A percentile compares a stretch with the other conserved stretches of the same genome.
phyloP scores from a whole-genome alignment of 192 early-diverging fungal genomes.

The Mortierella alpina region DNA sequence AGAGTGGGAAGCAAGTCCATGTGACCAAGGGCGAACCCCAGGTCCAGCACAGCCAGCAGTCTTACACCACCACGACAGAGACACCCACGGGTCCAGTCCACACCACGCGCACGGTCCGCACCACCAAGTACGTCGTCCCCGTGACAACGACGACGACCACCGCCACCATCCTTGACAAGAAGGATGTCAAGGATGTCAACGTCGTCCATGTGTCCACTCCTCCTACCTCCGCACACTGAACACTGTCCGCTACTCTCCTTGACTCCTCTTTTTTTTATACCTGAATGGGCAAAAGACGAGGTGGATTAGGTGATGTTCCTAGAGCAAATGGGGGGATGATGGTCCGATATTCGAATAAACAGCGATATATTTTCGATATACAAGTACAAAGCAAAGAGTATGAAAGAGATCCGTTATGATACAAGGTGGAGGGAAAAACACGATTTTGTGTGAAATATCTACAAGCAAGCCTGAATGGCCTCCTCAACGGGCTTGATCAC shows the following conservation, averaged over 20 bases:
- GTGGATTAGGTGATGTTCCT: too few relatives aligned
- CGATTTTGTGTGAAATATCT: neutral
- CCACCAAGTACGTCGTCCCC: neutral
- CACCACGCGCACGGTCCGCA: too few relatives aligned
- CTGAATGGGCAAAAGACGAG: too few relatives aligned
- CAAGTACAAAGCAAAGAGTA: neutral
- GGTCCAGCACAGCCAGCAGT: slow-evolving; percentile 5
- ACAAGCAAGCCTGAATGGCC: slow-evolving; percentile 20
- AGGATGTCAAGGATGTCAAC: neutral
- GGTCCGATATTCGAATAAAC: too few relatives aligned
- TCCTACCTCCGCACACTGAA: neutral
- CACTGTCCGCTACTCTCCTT: neutral
- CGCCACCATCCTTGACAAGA: slow-evolving; percentile 1
- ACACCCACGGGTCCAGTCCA: too few relatives aligned
- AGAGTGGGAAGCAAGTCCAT: too few relatives aligned
- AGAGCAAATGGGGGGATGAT: too few relatives aligned
- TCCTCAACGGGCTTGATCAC: slow-evolving; percentile 48
- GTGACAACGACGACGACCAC: slow-evolving; percentile 5
- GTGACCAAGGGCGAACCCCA: neutral
- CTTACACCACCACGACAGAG: neutral
- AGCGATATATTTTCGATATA: neutral
- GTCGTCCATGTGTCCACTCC: neutral
- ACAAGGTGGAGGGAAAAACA: neutral
- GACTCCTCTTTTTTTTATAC: neutral
- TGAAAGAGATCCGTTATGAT: neutral